A percentile compares a stretch with the other conserved stretches of the same genome.
Conservation (phyloP, 768 basidiomycete species). For the Russula sp. region DNA sequence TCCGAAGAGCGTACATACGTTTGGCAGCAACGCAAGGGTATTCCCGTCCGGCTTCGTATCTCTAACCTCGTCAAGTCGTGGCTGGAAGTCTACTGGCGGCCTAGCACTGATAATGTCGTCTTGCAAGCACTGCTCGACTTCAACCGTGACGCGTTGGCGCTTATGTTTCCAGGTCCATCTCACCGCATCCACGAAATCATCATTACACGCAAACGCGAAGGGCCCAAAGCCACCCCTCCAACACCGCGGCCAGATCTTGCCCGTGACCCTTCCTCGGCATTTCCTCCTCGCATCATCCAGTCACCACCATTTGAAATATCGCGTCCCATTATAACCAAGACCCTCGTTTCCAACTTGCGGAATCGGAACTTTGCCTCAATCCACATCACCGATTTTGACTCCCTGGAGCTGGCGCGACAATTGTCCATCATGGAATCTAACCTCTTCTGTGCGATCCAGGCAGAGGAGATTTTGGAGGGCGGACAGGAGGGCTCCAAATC, state of each 20-base stretch:
- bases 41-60: slow-evolving; percentile 86
- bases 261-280: no score
- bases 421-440: slow-evolving; percentile 91
- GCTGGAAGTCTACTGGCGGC: slow-evolving; percentile 88
- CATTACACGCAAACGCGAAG: slow-evolving; percentile 47
- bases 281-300: slow-evolving; percentile 54
- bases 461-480: slow-evolving; percentile 85
- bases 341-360: slow-evolving; percentile 63
- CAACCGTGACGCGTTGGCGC: slow-evolving; percentile 56
- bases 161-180: slow-evolving; percentile 65
- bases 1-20: slow-evolving; percentile 58
- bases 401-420: slow-evolving; percentile 89
- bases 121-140: slow-evolving; percentile 57
- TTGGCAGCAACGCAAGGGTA: slow-evolving; percentile 86
- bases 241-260: slow-evolving; percentile 60
- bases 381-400: slow-evolving; percentile 85
- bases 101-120: slow-evolving; percentile 66
- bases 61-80: slow-evolving; percentile 93
- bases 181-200: slow-evolving; percentile 72
- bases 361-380: slow-evolving; percentile 62
- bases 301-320: slow-evolving; percentile 70
- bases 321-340: slow-evolving; percentile 81
- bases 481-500: slow-evolving; percentile 67
- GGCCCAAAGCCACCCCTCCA: slow-evolving; percentile 40
- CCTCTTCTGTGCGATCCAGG: slow-evolving; percentile 79